These are phyloP conservation scores for Nemania diffusa DNA, from an alignment of 2,329 filamentous ascomycete genomes.

Conservation along the genomic window DNA sequence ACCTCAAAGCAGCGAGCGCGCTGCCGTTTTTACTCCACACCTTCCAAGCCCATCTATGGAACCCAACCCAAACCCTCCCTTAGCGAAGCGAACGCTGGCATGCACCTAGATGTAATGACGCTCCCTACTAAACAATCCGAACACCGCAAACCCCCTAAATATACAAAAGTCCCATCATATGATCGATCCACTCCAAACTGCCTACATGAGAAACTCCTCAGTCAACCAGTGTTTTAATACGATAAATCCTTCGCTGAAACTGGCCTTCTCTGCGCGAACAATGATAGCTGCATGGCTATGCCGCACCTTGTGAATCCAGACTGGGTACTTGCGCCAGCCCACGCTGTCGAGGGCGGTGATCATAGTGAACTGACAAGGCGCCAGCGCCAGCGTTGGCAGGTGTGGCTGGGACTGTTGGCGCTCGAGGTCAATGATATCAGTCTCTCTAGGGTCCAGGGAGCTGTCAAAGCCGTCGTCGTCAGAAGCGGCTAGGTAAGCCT, in stretches of 20 bases:
- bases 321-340: conserved; percentile 72
- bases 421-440: conserved; percentile 56
- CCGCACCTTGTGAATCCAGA: conserved; percentile 79
- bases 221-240: conserved; percentile 85
- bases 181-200: conserved; percentile 47
- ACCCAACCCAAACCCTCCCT: neutral
- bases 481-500: conserved; percentile 74
- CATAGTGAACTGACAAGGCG: conserved; percentile 84
- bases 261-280: conserved; percentile 73
- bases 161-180: neutral
- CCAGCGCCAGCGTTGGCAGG: conserved; percentile 79
- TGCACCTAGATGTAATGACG: too few species aligned
- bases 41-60: too few species aligned
- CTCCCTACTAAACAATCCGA: too few species aligned
- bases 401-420: conserved; percentile 52
- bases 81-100: too few species aligned
- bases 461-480: conserved; percentile 61
- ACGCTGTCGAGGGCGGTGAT: conserved; percentile 78
- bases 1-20: too few species aligned
- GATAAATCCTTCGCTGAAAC: conserved; percentile 78
- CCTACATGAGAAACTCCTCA: conserved; percentile 74
- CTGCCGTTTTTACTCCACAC: neutral
- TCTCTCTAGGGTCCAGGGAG: conserved; percentile 48
- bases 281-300: conserved; percentile 94
- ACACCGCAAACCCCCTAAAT: neutral